phyloP scores from a whole-genome alignment of 306 rosid genomes.

The Cercis canadensis region DNA sequence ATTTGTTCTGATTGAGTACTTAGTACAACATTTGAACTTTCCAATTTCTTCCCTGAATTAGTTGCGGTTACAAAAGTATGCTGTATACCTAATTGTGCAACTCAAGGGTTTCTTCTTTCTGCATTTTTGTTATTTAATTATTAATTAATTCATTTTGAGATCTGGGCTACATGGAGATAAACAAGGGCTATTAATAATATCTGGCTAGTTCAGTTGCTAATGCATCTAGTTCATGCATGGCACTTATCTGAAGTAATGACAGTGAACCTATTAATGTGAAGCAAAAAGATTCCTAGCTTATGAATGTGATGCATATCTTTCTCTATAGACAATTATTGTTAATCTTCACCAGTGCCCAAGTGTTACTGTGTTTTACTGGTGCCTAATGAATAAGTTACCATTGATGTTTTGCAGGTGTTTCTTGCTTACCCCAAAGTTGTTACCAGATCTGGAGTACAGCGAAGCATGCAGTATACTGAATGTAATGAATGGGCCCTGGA shows the following conservation, averaged over 20 bases:
- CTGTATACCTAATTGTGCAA: neutral
- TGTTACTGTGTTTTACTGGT: too few species aligned
- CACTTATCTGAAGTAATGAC: neutral
- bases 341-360: neutral
- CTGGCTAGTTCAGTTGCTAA: neutral
- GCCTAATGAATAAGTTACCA: neutral
- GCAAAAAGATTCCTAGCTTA: neutral
- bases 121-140: neutral
- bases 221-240: neutral
- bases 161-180: conserved; percentile 4
- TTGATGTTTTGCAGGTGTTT: conserved; percentile 68
- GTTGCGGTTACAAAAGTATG: conserved; percentile 13
- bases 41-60: conserved; percentile 1
- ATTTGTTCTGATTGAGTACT: too few species aligned
- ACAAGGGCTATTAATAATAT: conserved; percentile 6
- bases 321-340: neutral
- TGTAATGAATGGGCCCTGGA: conserved; percentile 94
- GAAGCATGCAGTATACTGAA: conserved; percentile 89
- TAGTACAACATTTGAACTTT: neutral
- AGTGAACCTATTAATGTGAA: neutral
- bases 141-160: neutral
- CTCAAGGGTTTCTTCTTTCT: neutral
- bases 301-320: conserved; percentile 10
- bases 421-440: conserved; percentile 91
- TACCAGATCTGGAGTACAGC: conserved; percentile 83